Conservation (phyloP, 2,329 filamentous ascomycete genomes). For the Diaporthe capsici region DNA sequence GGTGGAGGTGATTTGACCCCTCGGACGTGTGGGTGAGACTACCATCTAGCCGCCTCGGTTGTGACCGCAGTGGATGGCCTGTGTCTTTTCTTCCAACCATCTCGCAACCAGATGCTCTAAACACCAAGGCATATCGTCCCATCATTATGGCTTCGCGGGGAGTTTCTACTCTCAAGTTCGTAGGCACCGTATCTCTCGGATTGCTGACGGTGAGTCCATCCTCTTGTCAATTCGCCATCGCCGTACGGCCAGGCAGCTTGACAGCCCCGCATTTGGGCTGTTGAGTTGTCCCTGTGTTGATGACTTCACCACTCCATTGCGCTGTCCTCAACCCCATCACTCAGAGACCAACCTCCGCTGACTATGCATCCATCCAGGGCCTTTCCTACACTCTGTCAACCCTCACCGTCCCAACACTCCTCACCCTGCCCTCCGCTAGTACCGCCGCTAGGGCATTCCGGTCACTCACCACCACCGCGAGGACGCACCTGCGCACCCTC, state of each 20-base stretch:
- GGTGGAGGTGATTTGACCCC: constrained; percentile 13
- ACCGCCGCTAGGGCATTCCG: constrained; percentile 79
- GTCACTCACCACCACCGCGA: constrained; percentile 74
- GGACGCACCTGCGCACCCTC: constrained; percentile 76
- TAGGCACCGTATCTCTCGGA: constrained; percentile 90
- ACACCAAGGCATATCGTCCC: constrained; percentile 36
- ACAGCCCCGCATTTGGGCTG: constrained; percentile 27
- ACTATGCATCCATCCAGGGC: constrained; percentile 69
- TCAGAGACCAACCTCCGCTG: neutral
- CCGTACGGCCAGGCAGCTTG: neutral
- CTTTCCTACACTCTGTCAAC: constrained; percentile 87
- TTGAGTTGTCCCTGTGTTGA: neutral
- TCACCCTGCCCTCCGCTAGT: constrained; percentile 82
- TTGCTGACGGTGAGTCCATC: constrained; percentile 81
- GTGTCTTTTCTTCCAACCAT: neutral
- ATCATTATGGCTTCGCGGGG: constrained; percentile 75
- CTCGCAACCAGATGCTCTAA: constrained; percentile 32
- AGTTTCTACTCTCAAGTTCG: constrained; percentile 88
- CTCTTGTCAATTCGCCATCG: neutral
- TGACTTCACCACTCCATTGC: constrained; percentile 22
- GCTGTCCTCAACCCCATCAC: neutral
- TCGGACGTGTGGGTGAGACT: neutral
- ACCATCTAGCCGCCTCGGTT: constrained; percentile 8
- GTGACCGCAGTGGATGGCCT: neutral
- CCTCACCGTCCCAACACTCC: constrained; percentile 83